Evolutionary conservation across 768 basidiomycete genomes (phyloP).

Genomic region (Daedaleopsis sinensis): DNA sequence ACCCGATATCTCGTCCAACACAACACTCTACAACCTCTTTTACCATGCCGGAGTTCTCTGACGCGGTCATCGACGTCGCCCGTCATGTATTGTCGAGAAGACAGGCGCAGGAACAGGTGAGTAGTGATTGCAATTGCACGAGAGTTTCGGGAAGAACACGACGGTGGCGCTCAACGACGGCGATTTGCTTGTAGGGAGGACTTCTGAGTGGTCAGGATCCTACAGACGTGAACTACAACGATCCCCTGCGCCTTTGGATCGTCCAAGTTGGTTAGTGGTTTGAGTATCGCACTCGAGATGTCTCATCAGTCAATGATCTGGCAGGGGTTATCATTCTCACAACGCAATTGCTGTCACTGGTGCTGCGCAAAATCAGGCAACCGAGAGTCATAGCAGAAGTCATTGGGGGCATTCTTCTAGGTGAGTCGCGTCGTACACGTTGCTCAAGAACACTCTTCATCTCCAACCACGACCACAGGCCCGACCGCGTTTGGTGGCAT

Average conservation of each 20-base stretch:
- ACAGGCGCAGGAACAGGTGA: conserved; percentile 15
- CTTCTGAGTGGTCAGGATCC: conserved; percentile 79
- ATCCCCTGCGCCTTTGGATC: conserved; percentile 79
- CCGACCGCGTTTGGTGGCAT: conserved; percentile 76
- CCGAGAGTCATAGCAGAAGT: conserved; percentile 87
- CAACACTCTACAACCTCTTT: not conserved
- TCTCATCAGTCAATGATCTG: not conserved
- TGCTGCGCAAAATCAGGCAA: conserved; percentile 74
- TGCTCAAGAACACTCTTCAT: not conserved
- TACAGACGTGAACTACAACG: conserved; percentile 57
- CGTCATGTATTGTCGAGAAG: conserved; percentile 4
- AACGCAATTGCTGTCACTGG: conserved; percentile 74
- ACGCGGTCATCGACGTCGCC: conserved; percentile 12
- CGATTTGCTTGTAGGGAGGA: conserved; percentile 55
- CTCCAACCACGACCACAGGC: conserved; percentile 20
- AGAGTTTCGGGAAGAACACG: not conserved
- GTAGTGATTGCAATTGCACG: not conserved
- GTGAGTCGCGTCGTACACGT: conserved; percentile 33
- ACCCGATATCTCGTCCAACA: not conserved
- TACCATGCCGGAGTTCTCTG: conserved; percentile 15
- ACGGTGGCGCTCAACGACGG: not conserved
- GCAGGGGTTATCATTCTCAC: conserved; percentile 82
- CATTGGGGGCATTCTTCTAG: conserved; percentile 88
- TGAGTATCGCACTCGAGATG: too few relatives aligned
- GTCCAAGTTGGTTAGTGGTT: conserved; percentile 68